phyloP scores from a whole-genome alignment of 2,329 filamentous ascomycete genomes.

The Aspergillus fijiensis region DNA sequence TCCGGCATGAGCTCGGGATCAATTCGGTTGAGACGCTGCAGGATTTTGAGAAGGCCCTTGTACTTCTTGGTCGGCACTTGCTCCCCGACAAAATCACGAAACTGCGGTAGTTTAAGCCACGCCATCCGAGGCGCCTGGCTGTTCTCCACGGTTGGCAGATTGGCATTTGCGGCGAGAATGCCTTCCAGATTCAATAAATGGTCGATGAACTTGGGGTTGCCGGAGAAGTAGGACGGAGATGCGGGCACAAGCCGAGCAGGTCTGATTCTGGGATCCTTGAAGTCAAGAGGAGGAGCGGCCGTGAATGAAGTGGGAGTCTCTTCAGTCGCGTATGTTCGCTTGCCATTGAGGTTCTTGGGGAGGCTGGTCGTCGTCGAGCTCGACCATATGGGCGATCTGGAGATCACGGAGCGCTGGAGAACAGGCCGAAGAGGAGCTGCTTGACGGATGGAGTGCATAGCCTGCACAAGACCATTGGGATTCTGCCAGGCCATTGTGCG shows the following conservation, averaged over 20 bases:
- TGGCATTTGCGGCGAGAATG: slow-evolving; percentile 68
- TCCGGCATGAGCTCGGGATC: slow-evolving; percentile 72
- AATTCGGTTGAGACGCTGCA: slow-evolving; percentile 81
- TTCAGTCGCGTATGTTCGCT: slow-evolving; percentile 33
- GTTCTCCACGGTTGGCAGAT: slow-evolving; percentile 67
- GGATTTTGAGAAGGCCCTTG: slow-evolving; percentile 69
- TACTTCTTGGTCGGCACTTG: slow-evolving; percentile 74
- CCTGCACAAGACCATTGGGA: slow-evolving; percentile 35
- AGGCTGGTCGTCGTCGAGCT: slow-evolving; percentile 12
- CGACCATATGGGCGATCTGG: slow-evolving; percentile 17
- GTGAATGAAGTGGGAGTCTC: background rate
- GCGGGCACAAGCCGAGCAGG: slow-evolving; percentile 75
- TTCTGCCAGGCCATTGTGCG: slow-evolving; percentile 40
- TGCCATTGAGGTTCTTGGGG: slow-evolving; percentile 18
- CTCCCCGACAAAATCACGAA: slow-evolving; percentile 70
- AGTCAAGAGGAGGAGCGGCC: slow-evolving; percentile 38
- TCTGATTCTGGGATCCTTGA: slow-evolving; percentile 28
- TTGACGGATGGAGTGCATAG: slow-evolving; percentile 35
- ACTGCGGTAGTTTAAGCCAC: slow-evolving; percentile 78
- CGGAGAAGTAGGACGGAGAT: slow-evolving; percentile 94
- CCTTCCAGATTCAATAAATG: slow-evolving; percentile 71
- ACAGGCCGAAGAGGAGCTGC: slow-evolving; percentile 39
- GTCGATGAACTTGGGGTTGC: slow-evolving; percentile 82
- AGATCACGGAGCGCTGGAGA: slow-evolving; percentile 40
- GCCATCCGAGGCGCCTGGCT: slow-evolving; percentile 69